Evolutionary conservation across 2,329 filamentous ascomycete genomes (phyloP).

Genomic region (Botryotinia globosa): DNA sequence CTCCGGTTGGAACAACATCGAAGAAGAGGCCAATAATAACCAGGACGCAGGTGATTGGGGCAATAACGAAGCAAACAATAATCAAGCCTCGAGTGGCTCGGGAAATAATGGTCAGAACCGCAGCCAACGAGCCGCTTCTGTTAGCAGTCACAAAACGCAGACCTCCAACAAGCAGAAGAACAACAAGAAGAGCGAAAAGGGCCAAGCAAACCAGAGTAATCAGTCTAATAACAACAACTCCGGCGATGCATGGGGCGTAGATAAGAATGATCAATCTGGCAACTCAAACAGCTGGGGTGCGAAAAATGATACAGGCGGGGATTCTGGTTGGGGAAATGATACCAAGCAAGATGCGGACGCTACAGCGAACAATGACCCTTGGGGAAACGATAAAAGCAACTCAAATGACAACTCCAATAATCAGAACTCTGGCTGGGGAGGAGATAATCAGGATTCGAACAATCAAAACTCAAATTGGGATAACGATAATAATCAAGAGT

Average conservation of each 20-base stretch:
- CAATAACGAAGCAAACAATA: slow-evolving; percentile 23
- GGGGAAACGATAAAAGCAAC: background rate
- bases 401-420: slow-evolving; percentile 9
- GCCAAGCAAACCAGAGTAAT: slow-evolving; percentile 5
- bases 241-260: slow-evolving; percentile 22
- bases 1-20: background rate
- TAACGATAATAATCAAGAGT: background rate
- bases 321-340: slow-evolving; percentile 5
- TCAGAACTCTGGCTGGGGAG: slow-evolving; percentile 9
- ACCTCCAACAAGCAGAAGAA: slow-evolving; percentile 6
- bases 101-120: slow-evolving; percentile 21
- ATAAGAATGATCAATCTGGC: slow-evolving; percentile 1
- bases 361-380: background rate
- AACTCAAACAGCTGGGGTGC: slow-evolving; percentile 15
- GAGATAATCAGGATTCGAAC: slow-evolving; percentile 22
- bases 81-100: background rate
- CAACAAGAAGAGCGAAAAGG: slow-evolving; percentile 4
- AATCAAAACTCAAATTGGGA: slow-evolving; percentile 14
- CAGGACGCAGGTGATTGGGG: slow-evolving; percentile 8
- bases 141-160: slow-evolving; percentile 18
- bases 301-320: slow-evolving; percentile 21
- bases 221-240: slow-evolving; percentile 12
- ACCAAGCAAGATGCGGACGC: background rate
- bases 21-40: background rate
- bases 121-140: slow-evolving; percentile 18